Evolutionary conservation across 192 early-diverging fungal genomes (phyloP).

Genomic region (Paraglomus occultum): DNA sequence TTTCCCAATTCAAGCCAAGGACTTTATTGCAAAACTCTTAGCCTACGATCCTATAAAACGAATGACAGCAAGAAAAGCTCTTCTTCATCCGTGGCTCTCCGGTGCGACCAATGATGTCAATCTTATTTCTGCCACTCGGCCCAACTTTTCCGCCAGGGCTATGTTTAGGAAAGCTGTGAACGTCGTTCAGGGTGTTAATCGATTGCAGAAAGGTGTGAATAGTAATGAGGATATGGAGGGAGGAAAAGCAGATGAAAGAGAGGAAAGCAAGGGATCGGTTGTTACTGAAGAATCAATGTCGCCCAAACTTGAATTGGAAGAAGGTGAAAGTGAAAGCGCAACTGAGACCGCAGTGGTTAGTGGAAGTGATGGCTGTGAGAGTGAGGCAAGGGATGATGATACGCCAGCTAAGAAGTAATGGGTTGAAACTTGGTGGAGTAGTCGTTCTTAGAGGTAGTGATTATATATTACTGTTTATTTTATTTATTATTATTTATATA

Average conservation of each 20-base stretch:
- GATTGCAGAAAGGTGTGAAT: slow-evolving; percentile 27
- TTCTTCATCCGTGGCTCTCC: slow-evolving; percentile 68
- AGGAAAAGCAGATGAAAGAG: neutral
- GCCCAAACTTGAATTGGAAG: slow-evolving; percentile 4
- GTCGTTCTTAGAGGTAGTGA: too few relatives aligned
- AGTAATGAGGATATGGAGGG: neutral
- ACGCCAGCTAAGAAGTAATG: neutral
- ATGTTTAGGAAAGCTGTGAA: slow-evolving; percentile 41
- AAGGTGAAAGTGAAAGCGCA: slow-evolving; percentile 31
- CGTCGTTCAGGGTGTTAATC: slow-evolving; percentile 32
- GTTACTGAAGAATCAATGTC: slow-evolving; percentile 17
- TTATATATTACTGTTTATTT: too few relatives aligned
- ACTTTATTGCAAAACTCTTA: slow-evolving; percentile 60
- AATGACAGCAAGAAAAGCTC: slow-evolving; percentile 65
- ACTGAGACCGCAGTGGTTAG: slow-evolving; percentile 30
- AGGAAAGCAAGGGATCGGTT: neutral
- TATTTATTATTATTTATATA: too few relatives aligned
- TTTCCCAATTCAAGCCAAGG: slow-evolving; percentile 51
- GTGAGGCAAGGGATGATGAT: neutral
- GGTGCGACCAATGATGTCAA: slow-evolving; percentile 34
- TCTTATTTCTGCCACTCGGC: slow-evolving; percentile 33
- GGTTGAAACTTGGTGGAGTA: slow-evolving; percentile 13
- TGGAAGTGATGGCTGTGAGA: neutral
- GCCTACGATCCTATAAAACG: slow-evolving; percentile 57
- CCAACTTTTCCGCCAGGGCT: slow-evolving; percentile 36